A percentile compares a stretch with the other conserved stretches of the same genome.
Evolutionary conservation across 208 protist species (phyloP).

Genomic region (Trypanosoma mega): DNA sequence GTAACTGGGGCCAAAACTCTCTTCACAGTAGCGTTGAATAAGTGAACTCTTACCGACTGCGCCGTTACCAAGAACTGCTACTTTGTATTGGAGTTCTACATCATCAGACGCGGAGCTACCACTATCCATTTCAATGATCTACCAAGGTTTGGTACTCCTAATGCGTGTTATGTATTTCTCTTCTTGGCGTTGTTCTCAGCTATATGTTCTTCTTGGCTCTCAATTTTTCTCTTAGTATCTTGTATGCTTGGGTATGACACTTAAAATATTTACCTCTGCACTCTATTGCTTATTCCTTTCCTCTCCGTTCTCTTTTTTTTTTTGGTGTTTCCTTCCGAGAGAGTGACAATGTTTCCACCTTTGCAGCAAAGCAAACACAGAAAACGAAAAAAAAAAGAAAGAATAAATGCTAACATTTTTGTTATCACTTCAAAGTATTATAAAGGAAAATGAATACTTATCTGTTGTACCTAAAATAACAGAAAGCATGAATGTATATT

Average conservation of each 20-base stretch:
- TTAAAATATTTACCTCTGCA: neutral
- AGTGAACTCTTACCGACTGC: conserved; percentile 94
- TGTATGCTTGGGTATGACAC: neutral
- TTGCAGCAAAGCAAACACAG: neutral
- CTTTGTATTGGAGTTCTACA: conserved; percentile 53
- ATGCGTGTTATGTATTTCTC: neutral
- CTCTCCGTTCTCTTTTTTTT: too few relatives aligned
- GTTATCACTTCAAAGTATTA: neutral
- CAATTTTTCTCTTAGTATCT: neutral
- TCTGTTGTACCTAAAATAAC: neutral
- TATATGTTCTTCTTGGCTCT: neutral
- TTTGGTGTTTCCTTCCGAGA: too few relatives aligned
- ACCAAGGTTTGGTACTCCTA: neutral
- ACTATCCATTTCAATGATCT: conserved; percentile 69
- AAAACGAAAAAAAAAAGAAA: neutral
- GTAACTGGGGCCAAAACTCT: conserved; percentile 85
- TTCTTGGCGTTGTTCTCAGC: neutral
- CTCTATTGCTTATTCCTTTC: too few relatives aligned
- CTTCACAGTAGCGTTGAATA: conserved; percentile 84
- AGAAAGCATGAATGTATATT: neutral
- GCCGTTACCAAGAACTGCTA: conserved; percentile 80
- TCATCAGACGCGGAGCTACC: conserved; percentile 53
- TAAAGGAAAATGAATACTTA: neutral
- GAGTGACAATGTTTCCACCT: too few relatives aligned
- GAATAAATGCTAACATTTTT: conserved; percentile 3